phyloP scores from a whole-genome alignment of 1,284 basidiomycete species.

The Meripilus lineatus region DNA sequence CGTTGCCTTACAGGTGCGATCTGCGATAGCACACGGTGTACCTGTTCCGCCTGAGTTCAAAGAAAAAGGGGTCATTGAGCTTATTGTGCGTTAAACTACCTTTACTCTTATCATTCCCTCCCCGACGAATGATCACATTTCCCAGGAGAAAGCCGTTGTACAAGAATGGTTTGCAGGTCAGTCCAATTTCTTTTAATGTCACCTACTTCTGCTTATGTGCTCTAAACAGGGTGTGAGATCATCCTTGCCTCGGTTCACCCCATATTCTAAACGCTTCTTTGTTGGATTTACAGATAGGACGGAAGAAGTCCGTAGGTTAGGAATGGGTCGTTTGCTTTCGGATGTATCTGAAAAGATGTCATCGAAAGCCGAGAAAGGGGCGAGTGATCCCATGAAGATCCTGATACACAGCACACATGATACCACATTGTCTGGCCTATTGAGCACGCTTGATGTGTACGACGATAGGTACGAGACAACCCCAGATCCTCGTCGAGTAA shows the following conservation, averaged over 20 bases:
- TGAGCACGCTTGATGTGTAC: constrained; percentile 69
- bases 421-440: constrained; percentile 66
- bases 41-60: constrained; percentile 65
- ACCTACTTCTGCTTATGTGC: background rate
- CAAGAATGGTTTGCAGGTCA: constrained; percentile 75
- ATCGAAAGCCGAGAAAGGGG: constrained; percentile 40
- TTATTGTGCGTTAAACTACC: constrained; percentile 50
- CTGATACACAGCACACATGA: constrained; percentile 76
- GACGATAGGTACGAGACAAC: constrained; percentile 53
- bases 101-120: background rate
- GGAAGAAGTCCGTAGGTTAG: constrained; percentile 70
- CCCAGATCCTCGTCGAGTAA: background rate
- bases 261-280: background rate
- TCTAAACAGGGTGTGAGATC: constrained; percentile 27
- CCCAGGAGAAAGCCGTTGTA: constrained; percentile 67
- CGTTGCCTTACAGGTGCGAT: constrained; percentile 45
- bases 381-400: constrained; percentile 49
- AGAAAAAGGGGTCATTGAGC: constrained; percentile 50
- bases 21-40: constrained; percentile 68
- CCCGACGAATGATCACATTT: constrained; percentile 5
- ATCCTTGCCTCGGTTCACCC: constrained; percentile 3
- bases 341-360: constrained; percentile 63
- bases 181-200: constrained; percentile 1
- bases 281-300: constrained; percentile 50
- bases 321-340: constrained; percentile 70